A percentile compares a stretch with the other conserved stretches of the same genome.
Evolutionary conservation across 164 flowering plant genomes (phyloP).

Genomic region (Santalum album): DNA sequence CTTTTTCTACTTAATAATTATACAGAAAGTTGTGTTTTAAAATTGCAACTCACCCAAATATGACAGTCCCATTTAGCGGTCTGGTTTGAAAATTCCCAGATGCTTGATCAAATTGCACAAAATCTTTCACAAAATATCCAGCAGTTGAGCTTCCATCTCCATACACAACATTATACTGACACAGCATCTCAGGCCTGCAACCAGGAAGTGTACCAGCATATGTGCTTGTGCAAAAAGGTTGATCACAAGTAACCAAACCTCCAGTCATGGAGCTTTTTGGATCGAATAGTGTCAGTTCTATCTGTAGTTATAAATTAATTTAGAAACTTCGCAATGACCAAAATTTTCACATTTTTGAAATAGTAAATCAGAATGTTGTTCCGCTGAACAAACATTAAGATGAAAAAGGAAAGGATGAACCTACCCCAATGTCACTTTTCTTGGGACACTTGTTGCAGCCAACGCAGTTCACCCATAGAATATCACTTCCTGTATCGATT

Average conservation of each 20-base stretch:
- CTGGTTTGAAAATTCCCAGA: slow-evolving; percentile 55
- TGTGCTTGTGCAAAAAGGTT: slow-evolving; percentile 33
- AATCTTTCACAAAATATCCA: slow-evolving; percentile 79
- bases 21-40: neutral
- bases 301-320: slow-evolving; percentile 17
- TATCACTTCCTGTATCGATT: slow-evolving; percentile 71
- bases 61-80: slow-evolving; percentile 41
- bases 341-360: neutral
- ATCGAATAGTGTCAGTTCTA: slow-evolving; percentile 31
- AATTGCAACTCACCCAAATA: slow-evolving; percentile 65
- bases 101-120: slow-evolving; percentile 33
- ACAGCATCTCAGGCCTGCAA: slow-evolving; percentile 36
- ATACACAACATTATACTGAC: slow-evolving; percentile 59
- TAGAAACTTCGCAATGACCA: neutral
- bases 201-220: slow-evolving; percentile 26
- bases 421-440: slow-evolving; percentile 43
- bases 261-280: slow-evolving; percentile 24
- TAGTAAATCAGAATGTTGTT: neutral
- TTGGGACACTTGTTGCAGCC: slow-evolving; percentile 45
- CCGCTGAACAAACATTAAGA: neutral
- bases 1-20: no score
- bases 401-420: slow-evolving; percentile 8
- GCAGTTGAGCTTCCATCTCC: slow-evolving; percentile 93
- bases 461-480: slow-evolving; percentile 56
- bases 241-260: slow-evolving; percentile 32